A percentile compares a stretch with the other conserved stretches of the same genome.
Conservation (phyloP, 305 asterid genomes). For the Fraxinus xanthoxyloides region DNA sequence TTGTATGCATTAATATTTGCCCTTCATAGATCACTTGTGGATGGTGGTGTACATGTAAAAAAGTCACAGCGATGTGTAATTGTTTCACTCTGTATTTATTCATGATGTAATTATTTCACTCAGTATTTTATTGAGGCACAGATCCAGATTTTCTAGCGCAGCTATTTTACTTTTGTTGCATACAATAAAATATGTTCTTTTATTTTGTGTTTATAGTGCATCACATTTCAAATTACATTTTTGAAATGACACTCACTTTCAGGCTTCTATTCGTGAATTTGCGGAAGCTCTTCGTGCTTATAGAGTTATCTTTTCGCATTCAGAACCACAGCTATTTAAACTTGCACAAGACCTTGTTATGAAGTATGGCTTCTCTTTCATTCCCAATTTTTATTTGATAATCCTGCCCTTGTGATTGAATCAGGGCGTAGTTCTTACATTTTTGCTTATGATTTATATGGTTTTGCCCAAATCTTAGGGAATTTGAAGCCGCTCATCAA, state of each 20-base stretch:
- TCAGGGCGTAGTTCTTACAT: constrained; percentile 14
- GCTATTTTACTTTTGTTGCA: background rate
- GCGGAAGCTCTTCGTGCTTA: constrained; percentile 91
- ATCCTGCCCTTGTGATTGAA: constrained; percentile 5
- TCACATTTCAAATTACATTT: background rate
- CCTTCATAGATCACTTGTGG: constrained; percentile 10
- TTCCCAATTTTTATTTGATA: constrained; percentile 20
- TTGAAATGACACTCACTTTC: constrained; percentile 22
- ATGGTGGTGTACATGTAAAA: background rate
- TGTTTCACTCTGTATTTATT: background rate
- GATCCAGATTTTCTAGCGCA: background rate
- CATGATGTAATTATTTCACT: background rate
- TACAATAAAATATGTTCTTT: background rate
- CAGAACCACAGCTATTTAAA: constrained; percentile 81
- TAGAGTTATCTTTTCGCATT: constrained; percentile 77
- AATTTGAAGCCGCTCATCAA: constrained; percentile 71
- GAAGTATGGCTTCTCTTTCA: constrained; percentile 46
- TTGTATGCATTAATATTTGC: background rate
- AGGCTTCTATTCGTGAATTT: constrained; percentile 89
- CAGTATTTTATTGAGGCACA: constrained; percentile 1
- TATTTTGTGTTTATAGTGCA: background rate
- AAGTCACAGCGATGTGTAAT: background rate
- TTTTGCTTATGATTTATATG: constrained; percentile 14
- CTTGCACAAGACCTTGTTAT: constrained; percentile 71
- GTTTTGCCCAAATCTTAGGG: constrained; percentile 45